Evolutionary conservation across 116 monocot species (phyloP).

Genomic region (Phalaenopsis hybrid): DNA sequence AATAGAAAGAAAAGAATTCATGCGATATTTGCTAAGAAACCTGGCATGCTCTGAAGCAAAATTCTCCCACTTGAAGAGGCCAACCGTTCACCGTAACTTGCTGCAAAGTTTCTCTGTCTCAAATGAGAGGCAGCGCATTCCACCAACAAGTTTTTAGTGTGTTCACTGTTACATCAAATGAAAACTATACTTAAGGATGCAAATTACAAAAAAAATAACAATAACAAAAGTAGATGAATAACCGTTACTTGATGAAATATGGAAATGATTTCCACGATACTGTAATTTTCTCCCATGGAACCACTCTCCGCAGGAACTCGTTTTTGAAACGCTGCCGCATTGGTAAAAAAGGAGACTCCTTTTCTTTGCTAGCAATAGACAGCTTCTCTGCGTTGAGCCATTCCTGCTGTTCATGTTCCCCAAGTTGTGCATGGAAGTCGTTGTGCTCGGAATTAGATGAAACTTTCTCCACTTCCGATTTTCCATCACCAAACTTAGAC

Average conservation of each 20-base stretch:
- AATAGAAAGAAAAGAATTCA: background rate
- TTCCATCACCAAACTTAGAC: slow-evolving; percentile 29
- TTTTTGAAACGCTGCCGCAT: slow-evolving; percentile 75
- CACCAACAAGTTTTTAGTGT: slow-evolving; percentile 55
- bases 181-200: background rate
- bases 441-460: slow-evolving; percentile 17
- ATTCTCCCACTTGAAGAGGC: slow-evolving; percentile 69
- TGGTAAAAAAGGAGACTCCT: slow-evolving; percentile 71
- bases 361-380: slow-evolving; percentile 39
- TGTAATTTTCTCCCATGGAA: slow-evolving; percentile 77
- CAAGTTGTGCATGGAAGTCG: slow-evolving; percentile 66
- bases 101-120: slow-evolving; percentile 42
- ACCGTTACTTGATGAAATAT: slow-evolving; percentile 63
- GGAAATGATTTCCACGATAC: slow-evolving; percentile 79
- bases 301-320: slow-evolving; percentile 68
- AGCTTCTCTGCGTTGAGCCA: slow-evolving; percentile 60
- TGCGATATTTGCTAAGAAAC: slow-evolving; percentile 22
- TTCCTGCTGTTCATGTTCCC: slow-evolving; percentile 81
- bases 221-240: background rate
- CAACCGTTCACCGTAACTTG: slow-evolving; percentile 61
- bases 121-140: slow-evolving; percentile 83
- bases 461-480: slow-evolving; percentile 18
- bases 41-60: slow-evolving; percentile 75
- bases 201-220: background rate
- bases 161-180: slow-evolving; percentile 38